A percentile compares a stretch with the other conserved stretches of the same genome.
phyloP scores from a whole-genome alignment of 2,329 filamentous ascomycete species.

The Aspergillus ustus region DNA sequence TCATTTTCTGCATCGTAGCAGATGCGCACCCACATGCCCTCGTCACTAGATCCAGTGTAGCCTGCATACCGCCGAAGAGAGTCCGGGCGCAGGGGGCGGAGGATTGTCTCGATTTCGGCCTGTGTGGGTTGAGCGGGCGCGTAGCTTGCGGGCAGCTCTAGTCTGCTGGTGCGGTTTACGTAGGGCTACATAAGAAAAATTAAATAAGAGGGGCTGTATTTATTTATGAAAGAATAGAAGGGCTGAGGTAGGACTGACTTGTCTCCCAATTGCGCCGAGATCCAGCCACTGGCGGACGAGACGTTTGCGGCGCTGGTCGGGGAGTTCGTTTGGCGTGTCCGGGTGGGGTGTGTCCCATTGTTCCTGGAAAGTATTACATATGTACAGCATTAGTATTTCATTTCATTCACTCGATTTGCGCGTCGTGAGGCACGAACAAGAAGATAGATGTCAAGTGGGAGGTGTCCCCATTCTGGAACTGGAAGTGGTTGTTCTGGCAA shows the following conservation, averaged over 20 bases:
- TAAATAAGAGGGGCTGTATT: neutral
- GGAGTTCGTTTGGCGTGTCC: neutral
- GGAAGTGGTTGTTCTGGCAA: neutral
- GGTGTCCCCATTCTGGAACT: constrained; percentile 3
- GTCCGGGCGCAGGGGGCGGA: neutral
- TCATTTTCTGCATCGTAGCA: neutral
- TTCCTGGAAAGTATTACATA: neutral
- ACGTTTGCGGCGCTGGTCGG: neutral
- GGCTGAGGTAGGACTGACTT: neutral
- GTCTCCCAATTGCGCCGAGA: constrained; percentile 4
- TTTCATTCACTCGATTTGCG: neutral
- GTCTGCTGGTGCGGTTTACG: neutral
- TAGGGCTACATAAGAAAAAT: neutral
- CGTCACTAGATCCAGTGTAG: neutral
- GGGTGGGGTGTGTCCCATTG: constrained; percentile 3
- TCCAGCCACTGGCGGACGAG: constrained; percentile 9
- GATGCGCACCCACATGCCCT: neutral
- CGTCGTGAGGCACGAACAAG: neutral
- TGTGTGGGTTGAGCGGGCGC: constrained; percentile 1
- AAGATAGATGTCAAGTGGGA: constrained; percentile 7
- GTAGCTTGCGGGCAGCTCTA: neutral
- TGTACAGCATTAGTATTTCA: neutral
- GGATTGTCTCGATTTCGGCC: neutral
- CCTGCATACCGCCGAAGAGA: neutral
- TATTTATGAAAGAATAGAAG: constrained; percentile 2